A percentile compares a stretch with the other conserved stretches of the same genome.
Conservation (phyloP, 1,139 yeast species). For the Kodamaea derodonti region DNA sequence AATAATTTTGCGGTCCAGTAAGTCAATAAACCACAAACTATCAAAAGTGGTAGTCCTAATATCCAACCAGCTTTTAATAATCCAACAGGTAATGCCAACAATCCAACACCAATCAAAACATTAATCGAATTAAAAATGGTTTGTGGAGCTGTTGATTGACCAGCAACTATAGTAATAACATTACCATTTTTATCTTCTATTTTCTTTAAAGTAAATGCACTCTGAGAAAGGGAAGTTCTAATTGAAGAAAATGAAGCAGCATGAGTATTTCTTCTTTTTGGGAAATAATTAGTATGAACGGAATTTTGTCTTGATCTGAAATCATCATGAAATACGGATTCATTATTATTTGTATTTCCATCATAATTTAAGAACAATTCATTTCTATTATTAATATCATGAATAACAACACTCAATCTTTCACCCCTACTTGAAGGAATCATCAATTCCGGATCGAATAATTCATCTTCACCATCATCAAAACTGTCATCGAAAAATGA, state of each 20-base stretch:
- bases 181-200: constrained; percentile 74
- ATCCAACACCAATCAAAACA: constrained; percentile 47
- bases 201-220: constrained; percentile 53
- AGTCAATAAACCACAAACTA: constrained; percentile 39
- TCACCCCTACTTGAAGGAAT: constrained; percentile 65
- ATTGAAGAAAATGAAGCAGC: constrained; percentile 37
- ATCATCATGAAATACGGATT: constrained; percentile 24
- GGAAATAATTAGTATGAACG: constrained; percentile 21
- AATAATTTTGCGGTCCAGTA: constrained; percentile 45
- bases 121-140: constrained; percentile 47
- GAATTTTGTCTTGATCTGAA: constrained; percentile 35
- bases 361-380: constrained; percentile 22
- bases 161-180: constrained; percentile 69
- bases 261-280: constrained; percentile 17
- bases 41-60: constrained; percentile 35
- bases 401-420: constrained; percentile 54
- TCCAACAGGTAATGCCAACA: constrained; percentile 48
- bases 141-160: constrained; percentile 65
- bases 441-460: constrained; percentile 70
- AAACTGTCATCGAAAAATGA: constrained; percentile 31
- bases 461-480: constrained; percentile 34
- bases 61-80: constrained; percentile 46
- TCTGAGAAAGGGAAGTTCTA: constrained; percentile 32
- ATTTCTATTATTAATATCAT: constrained; percentile 29
- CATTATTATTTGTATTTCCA: background rate